Percentiles rank a stretch among this genome's conserved stretches.
Evolutionary conservation across 2,329 filamentous ascomycete genomes (phyloP).

Genomic region (Aspergillus clavatus): DNA sequence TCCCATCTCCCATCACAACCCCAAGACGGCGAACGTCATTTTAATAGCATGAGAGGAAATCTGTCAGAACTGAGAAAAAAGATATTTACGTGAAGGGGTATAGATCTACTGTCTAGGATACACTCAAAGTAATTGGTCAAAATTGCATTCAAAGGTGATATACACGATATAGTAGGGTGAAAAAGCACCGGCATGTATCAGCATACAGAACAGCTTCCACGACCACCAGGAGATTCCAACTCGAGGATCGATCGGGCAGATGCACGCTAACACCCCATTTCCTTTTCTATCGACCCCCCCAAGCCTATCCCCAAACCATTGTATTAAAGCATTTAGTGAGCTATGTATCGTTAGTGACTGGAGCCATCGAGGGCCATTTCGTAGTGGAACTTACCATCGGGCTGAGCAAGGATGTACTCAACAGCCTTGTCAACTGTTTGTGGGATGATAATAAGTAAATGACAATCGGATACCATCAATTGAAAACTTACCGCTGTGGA

Average conservation of each 20-base stretch:
- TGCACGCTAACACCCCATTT: conserved; percentile 27
- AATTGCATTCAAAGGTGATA: conserved; percentile 39
- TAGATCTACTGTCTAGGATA: no score
- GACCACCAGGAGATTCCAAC: conserved; percentile 25
- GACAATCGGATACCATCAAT: conserved; percentile 1
- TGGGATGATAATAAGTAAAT: conserved; percentile 17
- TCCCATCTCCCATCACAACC: no score
- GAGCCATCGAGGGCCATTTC: neutral
- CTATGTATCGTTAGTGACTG: conserved; percentile 23
- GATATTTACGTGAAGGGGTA: no score
- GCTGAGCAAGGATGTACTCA: conserved; percentile 87
- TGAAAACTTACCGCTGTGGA: conserved; percentile 75
- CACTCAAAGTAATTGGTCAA: conserved; percentile 20
- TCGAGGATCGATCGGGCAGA: conserved; percentile 23
- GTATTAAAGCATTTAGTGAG: conserved; percentile 35
- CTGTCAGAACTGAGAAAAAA: no score
- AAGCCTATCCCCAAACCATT: conserved; percentile 21
- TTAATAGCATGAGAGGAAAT: no score
- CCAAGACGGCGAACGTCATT: no score
- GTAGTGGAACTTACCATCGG: conserved; percentile 67
- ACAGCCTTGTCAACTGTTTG: conserved; percentile 82
- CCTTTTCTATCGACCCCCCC: conserved; percentile 34
- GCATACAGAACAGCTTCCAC: conserved; percentile 31
- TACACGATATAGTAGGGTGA: conserved; percentile 39
- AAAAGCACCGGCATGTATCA: conserved; percentile 35